A percentile compares a stretch with the other conserved stretches of the same genome.
These are phyloP conservation scores for Aspergillus uvarum DNA, from an alignment of 2,329 filamentous ascomycete genomes.

Conservation along the genomic window DNA sequence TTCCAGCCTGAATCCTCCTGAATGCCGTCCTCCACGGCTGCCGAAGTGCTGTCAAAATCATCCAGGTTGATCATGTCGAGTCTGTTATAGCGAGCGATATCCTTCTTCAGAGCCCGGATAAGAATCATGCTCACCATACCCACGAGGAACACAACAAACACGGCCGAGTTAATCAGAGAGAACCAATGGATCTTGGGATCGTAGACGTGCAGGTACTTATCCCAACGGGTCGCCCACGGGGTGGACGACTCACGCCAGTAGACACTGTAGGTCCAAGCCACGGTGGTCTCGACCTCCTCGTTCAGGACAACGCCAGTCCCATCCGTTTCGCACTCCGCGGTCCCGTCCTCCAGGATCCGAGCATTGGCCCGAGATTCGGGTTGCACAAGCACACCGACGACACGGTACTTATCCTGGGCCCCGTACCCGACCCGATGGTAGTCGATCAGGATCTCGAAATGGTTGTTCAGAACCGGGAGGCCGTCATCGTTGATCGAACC, in stretches of 20 bases:
- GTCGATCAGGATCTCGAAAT: constrained; percentile 91
- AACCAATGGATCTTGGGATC: constrained; percentile 99
- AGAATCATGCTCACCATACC: constrained; percentile 92
- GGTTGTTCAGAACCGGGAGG: constrained; percentile 75
- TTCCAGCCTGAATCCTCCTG: constrained; percentile 99
- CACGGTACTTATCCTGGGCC: constrained; percentile 66
- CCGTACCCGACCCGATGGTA: constrained; percentile 73
- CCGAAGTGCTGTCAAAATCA: constrained; percentile 76
- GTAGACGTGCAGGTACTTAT: constrained; percentile 96
- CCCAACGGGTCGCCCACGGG: constrained; percentile 95
- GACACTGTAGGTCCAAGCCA: constrained; percentile 89
- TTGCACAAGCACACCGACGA: constrained; percentile 88
- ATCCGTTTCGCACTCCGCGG: constrained; percentile 62
- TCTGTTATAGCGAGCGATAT: constrained; percentile 95
- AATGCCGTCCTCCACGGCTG: constrained; percentile 78
- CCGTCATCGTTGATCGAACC: constrained; percentile 58
- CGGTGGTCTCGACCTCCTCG: constrained; percentile 62
- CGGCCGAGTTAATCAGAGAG: constrained; percentile 90
- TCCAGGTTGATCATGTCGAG: constrained; percentile 88
- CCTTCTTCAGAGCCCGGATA: constrained; percentile 82
- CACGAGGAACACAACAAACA: constrained; percentile 89
- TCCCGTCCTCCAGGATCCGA: constrained; percentile 50
- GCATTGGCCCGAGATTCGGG: constrained; percentile 69
- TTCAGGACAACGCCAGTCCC: constrained; percentile 63
- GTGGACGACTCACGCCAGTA: constrained; percentile 82